Evolutionary conservation across 345 rosid genomes (phyloP).

Genomic region (Brassica nigra): DNA sequence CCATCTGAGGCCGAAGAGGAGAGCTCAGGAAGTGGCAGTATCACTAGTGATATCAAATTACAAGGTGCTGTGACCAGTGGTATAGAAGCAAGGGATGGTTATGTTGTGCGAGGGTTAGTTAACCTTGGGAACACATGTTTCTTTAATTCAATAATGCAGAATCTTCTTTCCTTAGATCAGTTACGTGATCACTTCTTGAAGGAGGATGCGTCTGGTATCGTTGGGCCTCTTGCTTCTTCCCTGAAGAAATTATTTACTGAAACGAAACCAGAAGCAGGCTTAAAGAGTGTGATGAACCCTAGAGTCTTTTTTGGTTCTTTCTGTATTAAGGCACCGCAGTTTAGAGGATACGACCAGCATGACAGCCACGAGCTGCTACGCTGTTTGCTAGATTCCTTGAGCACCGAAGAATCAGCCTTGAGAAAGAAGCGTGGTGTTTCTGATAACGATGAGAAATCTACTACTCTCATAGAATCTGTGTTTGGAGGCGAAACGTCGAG

Average conservation of each 20-base stretch:
- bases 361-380: slow-evolving; percentile 94
- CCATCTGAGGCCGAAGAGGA: slow-evolving; percentile 56
- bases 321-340: slow-evolving; percentile 86
- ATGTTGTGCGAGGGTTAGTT: slow-evolving; percentile 71
- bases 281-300: slow-evolving; percentile 73
- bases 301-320: slow-evolving; percentile 62
- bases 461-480: slow-evolving; percentile 71
- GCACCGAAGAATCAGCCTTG: slow-evolving; percentile 67
- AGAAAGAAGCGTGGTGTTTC: slow-evolving; percentile 51
- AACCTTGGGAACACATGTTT: slow-evolving; percentile 98
- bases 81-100: slow-evolving; percentile 55
- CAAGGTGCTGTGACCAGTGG: slow-evolving; percentile 38
- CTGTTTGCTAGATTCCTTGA: slow-evolving; percentile 80
- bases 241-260: slow-evolving; percentile 76
- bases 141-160: slow-evolving; percentile 94
- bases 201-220: slow-evolving; percentile 43
- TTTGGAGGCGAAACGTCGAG: slow-evolving; percentile 92
- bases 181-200: slow-evolving; percentile 60
- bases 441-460: slow-evolving; percentile 45
- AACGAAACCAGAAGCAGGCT: slow-evolving; percentile 59
- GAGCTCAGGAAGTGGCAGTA: slow-evolving; percentile 67
- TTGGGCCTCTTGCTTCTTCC: slow-evolving; percentile 62
- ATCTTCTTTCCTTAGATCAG: slow-evolving; percentile 69
- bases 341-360: slow-evolving; percentile 92
- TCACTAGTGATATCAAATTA: slow-evolving; percentile 46